Percentiles rank a stretch among this genome's conserved stretches.
Conservation (phyloP, 2,329 filamentous ascomycete genomes). For the Calonectria hawksworthii region DNA sequence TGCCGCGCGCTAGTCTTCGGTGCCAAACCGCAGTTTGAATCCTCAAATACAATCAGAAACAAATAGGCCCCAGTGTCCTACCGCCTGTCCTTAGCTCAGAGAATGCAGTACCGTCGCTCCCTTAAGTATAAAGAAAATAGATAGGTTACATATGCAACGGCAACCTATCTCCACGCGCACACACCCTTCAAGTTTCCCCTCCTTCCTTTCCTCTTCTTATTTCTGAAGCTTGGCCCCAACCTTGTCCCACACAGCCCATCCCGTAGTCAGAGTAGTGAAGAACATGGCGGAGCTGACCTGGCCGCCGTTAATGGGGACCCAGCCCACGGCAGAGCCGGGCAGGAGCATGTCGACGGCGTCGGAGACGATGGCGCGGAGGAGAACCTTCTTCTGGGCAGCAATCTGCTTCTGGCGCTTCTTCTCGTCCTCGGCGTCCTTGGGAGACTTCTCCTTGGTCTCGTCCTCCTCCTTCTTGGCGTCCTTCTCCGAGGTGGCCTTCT, state of each 20-base stretch:
- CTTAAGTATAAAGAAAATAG: background rate
- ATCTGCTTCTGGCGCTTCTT: constrained; percentile 53
- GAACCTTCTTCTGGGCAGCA: constrained; percentile 50
- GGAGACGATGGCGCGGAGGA: constrained; percentile 65
- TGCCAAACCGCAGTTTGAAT: background rate
- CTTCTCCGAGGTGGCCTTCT: constrained; percentile 27
- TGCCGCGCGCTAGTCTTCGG: background rate
- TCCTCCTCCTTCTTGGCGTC: constrained; percentile 26
- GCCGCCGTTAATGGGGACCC: constrained; percentile 66
- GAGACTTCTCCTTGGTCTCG: constrained; percentile 27
- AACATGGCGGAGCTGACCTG: constrained; percentile 72
- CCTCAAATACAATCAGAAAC: constrained; percentile 2
- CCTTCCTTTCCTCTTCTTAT: background rate
- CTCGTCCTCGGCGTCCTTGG: constrained; percentile 48
- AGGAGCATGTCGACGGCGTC: constrained; percentile 74
- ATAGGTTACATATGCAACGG: background rate
- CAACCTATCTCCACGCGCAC: background rate
- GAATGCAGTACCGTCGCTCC: background rate
- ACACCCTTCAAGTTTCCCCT: background rate
- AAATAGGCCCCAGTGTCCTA: background rate
- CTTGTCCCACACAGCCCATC: constrained; percentile 72
- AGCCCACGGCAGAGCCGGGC: constrained; percentile 72
- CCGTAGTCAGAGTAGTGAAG: constrained; percentile 72
- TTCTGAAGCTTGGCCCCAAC: constrained; percentile 50
- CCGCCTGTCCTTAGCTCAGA: background rate